A percentile compares a stretch with the other conserved stretches of the same genome.
Conservation (phyloP, 257 asterid genomes). For the Asclepias syriaca region DNA sequence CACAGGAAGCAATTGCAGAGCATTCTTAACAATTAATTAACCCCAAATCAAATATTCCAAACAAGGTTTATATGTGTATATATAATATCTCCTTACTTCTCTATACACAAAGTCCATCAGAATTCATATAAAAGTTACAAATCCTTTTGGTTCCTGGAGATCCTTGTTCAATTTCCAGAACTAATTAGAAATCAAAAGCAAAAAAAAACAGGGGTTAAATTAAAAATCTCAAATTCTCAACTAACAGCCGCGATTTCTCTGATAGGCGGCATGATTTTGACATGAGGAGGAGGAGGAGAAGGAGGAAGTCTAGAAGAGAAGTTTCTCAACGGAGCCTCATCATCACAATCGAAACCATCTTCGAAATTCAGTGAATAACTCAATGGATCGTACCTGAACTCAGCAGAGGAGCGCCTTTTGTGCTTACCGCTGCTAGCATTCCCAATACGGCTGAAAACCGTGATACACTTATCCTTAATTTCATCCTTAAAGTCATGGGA, state of each 20-base stretch:
- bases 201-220: not conserved
- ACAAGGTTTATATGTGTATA: no score
- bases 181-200: no score
- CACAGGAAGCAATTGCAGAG: no score
- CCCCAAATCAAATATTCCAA: no score
- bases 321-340: slow-evolving; percentile 34
- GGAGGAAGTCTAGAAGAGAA: slow-evolving; percentile 57
- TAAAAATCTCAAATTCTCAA: not conserved
- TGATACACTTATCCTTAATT: slow-evolving; percentile 43
- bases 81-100: not conserved
- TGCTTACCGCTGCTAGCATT: slow-evolving; percentile 20
- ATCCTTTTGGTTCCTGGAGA: not conserved
- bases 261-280: slow-evolving; percentile 9
- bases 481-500: slow-evolving; percentile 31
- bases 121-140: not conserved
- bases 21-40: no score
- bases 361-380: slow-evolving; percentile 73
- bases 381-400: slow-evolving; percentile 66
- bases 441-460: slow-evolving; percentile 33
- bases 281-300: slow-evolving; percentile 24
- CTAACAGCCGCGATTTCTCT: slow-evolving; percentile 20
- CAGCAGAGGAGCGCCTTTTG: slow-evolving; percentile 41
- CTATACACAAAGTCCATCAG: not conserved
- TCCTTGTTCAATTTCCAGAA: no score
- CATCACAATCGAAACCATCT: slow-evolving; percentile 47